phyloP scores from a whole-genome alignment of 202 grass and related monocot genomes.

The Carex sylvatica region DNA sequence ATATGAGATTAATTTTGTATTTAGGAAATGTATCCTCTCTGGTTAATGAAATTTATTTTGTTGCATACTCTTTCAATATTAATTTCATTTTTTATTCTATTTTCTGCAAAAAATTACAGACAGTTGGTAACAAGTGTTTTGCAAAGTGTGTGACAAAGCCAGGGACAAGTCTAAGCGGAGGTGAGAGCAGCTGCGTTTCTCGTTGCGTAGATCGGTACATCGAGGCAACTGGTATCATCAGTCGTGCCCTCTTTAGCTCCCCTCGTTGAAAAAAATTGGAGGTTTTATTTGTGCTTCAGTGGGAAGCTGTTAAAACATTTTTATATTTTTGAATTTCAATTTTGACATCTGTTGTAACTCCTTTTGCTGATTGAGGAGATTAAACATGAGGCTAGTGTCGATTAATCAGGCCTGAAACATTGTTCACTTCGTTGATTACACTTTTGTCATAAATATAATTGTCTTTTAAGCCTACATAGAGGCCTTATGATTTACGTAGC shows the following conservation, averaged over 20 bases:
- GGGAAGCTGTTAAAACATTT: not conserved
- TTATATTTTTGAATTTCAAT: conserved; percentile 6
- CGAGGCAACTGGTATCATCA: conserved; percentile 61
- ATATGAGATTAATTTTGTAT: not conserved
- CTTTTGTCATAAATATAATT: not conserved
- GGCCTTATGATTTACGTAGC: not conserved
- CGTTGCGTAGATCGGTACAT: conserved; percentile 77
- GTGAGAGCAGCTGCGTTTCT: conserved; percentile 72
- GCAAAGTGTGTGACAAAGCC: conserved; percentile 75
- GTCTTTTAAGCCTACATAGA: not conserved
- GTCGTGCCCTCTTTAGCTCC: conserved; percentile 51
- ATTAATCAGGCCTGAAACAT: not conserved
- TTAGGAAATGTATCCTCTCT: not conserved
- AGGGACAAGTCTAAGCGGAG: conserved; percentile 60
- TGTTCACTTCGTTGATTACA: not conserved
- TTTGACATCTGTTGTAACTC: conserved; percentile 14
- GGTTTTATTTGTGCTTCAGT: not conserved
- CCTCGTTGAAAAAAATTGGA: conserved; percentile 24
- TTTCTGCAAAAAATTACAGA: conserved; percentile 33
- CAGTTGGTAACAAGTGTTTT: conserved; percentile 80
- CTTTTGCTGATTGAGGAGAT: not conserved
- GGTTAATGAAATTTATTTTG: not conserved
- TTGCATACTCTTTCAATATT: not conserved
- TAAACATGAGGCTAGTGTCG: not conserved
- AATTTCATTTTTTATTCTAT: not conserved